Base-by-base conservation (phyloP, 2,329 filamentous ascomycete species). In the Fonsecaea monophora region DNA sequence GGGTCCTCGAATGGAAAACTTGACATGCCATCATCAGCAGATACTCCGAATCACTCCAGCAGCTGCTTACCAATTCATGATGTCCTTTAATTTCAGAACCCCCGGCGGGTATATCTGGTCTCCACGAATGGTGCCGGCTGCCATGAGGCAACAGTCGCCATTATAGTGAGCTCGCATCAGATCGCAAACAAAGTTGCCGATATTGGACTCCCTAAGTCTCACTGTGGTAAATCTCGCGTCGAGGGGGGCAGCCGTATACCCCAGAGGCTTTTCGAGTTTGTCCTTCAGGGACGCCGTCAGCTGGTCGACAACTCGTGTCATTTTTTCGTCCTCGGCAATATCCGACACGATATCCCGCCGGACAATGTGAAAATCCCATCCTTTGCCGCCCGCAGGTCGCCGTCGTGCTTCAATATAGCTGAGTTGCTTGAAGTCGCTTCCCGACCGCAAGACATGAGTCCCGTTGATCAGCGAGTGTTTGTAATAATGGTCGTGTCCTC, bases 401-500 rank as follows among this genome's bases (percentile, higher is more conserved):
- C 87, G 84, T 72, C 91, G 86, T 1, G 87, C 90, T 77, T 96
- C 92, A 60, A 97, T 85, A 75, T 96, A 96, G 75, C 91, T 95
- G 38, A 97, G 82, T 76, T 97, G 91, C 79, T 95, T 96, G 80
- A 97, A 97, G 77, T 97, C 94, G 18, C 89, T 92, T 0, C 94
- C 93, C 0, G 92, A 96, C 1, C 94, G 87, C n/a, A 97, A 82
- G 2, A 96, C 87, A 74, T 97, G 93, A 0, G 87, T 91, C 8
- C 89, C 90, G 68, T 94, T 93, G 77, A 95, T 85, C 63, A 93
- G 75, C 62, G 84, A 86, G 78, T 97, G 92, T 15, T 85, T 85
- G 76, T 97, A 97, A 78, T 90, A 95, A 76, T 97, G 94, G 73
- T 97, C 94, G 74, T 97, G 93, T 0, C 93, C 93, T 57, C 93